phyloP scores from a whole-genome alignment of 2,329 filamentous ascomycete species.

The Nemania serpens region DNA sequence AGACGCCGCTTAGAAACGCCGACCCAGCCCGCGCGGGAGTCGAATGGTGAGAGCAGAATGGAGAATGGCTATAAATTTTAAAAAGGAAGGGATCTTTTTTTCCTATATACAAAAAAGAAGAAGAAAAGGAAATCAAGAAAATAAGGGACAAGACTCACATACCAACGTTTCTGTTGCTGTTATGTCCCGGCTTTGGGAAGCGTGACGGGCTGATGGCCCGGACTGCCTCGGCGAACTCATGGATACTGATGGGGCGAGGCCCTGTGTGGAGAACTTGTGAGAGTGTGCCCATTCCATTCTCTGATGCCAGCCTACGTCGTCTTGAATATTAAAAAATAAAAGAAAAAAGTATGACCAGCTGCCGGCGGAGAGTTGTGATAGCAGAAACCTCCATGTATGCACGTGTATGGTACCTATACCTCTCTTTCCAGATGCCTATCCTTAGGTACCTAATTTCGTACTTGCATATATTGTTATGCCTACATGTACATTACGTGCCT shows the following conservation, averaged over 20 bases:
- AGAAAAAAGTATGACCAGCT: too few relatives aligned
- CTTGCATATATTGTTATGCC: too few relatives aligned
- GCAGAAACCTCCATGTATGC: too few relatives aligned
- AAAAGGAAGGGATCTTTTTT: too few relatives aligned
- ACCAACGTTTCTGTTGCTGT: conserved; percentile 50
- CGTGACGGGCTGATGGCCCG: conserved; percentile 54
- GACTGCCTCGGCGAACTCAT: conserved; percentile 55
- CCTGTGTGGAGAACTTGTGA: conserved; percentile 46
- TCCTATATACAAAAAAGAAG: not conserved
- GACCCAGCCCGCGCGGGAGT: too few relatives aligned
- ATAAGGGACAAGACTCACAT: conserved; percentile 27
- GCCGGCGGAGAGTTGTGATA: not conserved
- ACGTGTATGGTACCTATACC: too few relatives aligned
- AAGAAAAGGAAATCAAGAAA: not conserved
- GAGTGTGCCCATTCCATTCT: conserved; percentile 49
- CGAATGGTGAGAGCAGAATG: too few relatives aligned
- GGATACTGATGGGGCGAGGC: conserved; percentile 45
- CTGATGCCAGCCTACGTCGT: conserved; percentile 1
- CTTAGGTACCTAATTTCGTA: too few relatives aligned
- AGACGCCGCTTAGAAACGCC: not conserved
- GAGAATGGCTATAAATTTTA: too few relatives aligned
- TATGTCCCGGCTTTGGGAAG: conserved; percentile 49
- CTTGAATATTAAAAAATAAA: not conserved
- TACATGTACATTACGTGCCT: too few relatives aligned
- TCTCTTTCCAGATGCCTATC: too few relatives aligned